These are phyloP conservation scores for Talaromyces sp. DNA, from an alignment of 2,329 filamentous ascomycete genomes.

Conservation along the genomic window DNA sequence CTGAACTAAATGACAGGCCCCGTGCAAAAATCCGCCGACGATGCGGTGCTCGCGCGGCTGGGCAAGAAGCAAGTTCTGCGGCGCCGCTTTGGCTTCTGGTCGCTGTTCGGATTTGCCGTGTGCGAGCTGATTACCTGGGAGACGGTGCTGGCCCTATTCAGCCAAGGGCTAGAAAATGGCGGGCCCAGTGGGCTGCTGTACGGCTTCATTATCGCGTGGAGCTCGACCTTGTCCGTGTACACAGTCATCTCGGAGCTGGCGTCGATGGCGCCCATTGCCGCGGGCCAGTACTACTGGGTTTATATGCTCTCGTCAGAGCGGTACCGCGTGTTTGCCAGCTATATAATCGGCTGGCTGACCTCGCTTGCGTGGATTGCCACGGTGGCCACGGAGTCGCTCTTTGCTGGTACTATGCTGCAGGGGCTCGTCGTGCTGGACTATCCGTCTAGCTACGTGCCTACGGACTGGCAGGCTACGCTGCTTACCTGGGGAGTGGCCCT, in stretches of 20 bases:
- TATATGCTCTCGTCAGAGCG: conserved; percentile 40
- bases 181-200: conserved; percentile 47
- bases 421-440: conserved; percentile 42
- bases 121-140: conserved; percentile 45
- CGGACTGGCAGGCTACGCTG: conserved; percentile 43
- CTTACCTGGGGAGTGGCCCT: conserved; percentile 36
- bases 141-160: conserved; percentile 41
- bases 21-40: conserved; percentile 22
- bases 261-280: conserved; percentile 44
- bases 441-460: conserved; percentile 27
- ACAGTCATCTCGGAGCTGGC: conserved; percentile 44
- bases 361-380: conserved; percentile 41
- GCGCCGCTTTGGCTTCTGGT: conserved; percentile 39
- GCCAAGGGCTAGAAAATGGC: conserved; percentile 39
- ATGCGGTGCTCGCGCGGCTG: conserved; percentile 34
- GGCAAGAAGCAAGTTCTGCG: conserved; percentile 44
- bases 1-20: conserved; percentile 6
- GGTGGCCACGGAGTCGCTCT: conserved; percentile 39
- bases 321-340: conserved; percentile 39
- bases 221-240: conserved; percentile 44
- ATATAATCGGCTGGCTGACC: conserved; percentile 42
- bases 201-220: conserved; percentile 50
- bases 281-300: conserved; percentile 44
- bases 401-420: conserved; percentile 43
- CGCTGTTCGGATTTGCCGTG: conserved; percentile 41